Conservation (phyloP, 176 grass and related monocot genomes). For the Bolboschoenus planiculmis region DNA sequence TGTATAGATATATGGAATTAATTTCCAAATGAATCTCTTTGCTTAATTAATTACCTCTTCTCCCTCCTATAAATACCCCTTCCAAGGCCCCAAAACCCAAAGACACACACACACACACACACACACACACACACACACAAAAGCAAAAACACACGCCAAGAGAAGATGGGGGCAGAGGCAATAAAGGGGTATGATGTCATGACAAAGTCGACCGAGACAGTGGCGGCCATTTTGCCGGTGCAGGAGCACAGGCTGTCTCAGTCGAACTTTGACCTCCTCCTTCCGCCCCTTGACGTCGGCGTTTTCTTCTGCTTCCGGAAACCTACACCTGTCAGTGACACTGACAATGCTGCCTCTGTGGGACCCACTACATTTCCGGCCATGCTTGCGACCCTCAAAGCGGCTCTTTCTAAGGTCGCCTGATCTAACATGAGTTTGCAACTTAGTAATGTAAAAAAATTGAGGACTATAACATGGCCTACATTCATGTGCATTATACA, state of each 20-base stretch:
- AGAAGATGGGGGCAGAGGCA: constrained; percentile 33
- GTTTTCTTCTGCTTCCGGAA: constrained; percentile 69
- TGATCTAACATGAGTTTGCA: background rate
- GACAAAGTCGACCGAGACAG: constrained; percentile 26
- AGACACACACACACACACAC: background rate
- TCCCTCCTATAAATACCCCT: background rate
- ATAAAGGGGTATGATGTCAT: constrained; percentile 29
- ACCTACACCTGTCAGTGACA: background rate
- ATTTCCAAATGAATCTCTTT: background rate
- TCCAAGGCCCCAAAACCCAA: background rate
- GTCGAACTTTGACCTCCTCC: constrained; percentile 59
- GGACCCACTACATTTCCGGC: background rate
- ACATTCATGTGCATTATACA: background rate
- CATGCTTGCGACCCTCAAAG: constrained; percentile 29
- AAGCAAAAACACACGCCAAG: no score
- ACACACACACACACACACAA: background rate
- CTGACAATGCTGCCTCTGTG: background rate
- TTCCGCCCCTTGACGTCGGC: constrained; percentile 42
- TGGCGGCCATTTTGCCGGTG: constrained; percentile 25
- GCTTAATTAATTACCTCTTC: background rate
- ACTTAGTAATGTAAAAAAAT: background rate
- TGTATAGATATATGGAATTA: background rate
- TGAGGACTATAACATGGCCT: background rate
- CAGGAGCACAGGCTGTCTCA: constrained; percentile 44
- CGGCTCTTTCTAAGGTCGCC: constrained; percentile 29